phyloP scores from a whole-genome alignment of 306 rosid genomes.

The Dicorynia guianensis region DNA sequence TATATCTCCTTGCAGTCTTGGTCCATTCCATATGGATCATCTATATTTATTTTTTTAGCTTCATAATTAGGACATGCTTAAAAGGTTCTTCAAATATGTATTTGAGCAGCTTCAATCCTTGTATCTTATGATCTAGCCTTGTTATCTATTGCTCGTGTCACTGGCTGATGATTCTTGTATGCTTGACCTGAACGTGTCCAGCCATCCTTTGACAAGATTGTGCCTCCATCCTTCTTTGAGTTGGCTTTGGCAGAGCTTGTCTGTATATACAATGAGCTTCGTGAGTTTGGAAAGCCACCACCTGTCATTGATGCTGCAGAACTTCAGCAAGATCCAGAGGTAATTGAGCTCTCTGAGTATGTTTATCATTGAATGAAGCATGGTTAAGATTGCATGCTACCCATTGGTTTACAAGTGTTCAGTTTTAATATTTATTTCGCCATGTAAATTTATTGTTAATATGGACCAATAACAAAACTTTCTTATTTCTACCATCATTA shows the following conservation, averaged over 20 bases:
- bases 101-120: not conserved
- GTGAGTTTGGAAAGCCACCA: constrained; percentile 68
- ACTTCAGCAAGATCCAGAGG: constrained; percentile 78
- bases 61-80: constrained; percentile 15
- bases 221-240: constrained; percentile 71
- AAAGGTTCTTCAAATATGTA: constrained; percentile 15
- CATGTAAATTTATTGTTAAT: not conserved
- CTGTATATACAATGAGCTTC: constrained; percentile 67
- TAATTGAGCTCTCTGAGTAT: constrained; percentile 40
- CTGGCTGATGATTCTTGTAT: constrained; percentile 33
- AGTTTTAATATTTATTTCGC: not conserved
- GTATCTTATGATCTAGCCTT: not conserved
- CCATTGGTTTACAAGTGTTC: constrained; percentile 10
- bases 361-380: constrained; percentile 21
- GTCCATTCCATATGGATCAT: constrained; percentile 17
- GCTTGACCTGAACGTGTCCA: constrained; percentile 41
- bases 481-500: too few species aligned
- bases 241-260: constrained; percentile 77
- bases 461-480: not conserved
- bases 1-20: not conserved
- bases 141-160: constrained; percentile 8
- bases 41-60: not conserved
- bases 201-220: constrained; percentile 84
- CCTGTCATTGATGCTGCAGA: constrained; percentile 75
- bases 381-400: constrained; percentile 23